Conservation (phyloP, 2,329 filamentous ascomycete genomes). For the Cercospora zeae-maydis region DNA sequence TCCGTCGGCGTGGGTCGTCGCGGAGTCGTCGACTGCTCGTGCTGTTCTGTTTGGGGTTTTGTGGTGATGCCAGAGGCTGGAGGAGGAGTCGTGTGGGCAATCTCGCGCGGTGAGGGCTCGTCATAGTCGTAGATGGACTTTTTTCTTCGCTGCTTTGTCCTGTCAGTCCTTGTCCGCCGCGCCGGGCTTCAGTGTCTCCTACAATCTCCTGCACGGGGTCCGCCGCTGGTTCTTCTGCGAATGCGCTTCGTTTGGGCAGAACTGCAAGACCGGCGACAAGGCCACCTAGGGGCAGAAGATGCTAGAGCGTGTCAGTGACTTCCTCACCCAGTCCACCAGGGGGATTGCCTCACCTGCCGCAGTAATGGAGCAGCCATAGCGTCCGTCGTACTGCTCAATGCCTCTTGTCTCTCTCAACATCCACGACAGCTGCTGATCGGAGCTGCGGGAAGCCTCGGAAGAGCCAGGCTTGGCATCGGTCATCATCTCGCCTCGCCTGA, state of each 20-base stretch:
- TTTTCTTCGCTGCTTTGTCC: slow-evolving; percentile 36
- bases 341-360: slow-evolving; percentile 46
- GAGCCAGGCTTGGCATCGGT: slow-evolving; percentile 4
- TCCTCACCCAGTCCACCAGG: not conserved
- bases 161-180: slow-evolving; percentile 11
- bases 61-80: slow-evolving; percentile 36
- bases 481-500: slow-evolving; percentile 5
- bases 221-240: slow-evolving; percentile 47
- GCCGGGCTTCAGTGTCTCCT: slow-evolving; percentile 4
- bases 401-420: slow-evolving; percentile 1
- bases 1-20: slow-evolving; percentile 74
- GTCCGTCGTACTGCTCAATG: slow-evolving; percentile 24
- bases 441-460: slow-evolving; percentile 2
- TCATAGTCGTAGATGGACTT: slow-evolving; percentile 73
- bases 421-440: not conserved
- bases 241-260: slow-evolving; percentile 44
- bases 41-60: slow-evolving; percentile 31
- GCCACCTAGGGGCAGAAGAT: slow-evolving; percentile 48
- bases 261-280: slow-evolving; percentile 47
- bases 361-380: slow-evolving; percentile 53
- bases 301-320: slow-evolving; percentile 38
- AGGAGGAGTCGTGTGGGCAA: slow-evolving; percentile 40
- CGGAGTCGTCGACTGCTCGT: slow-evolving; percentile 24
- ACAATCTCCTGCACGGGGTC: slow-evolving; percentile 33
- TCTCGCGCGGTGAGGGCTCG: slow-evolving; percentile 34